Evolutionary conservation across 2,329 filamentous ascomycete genomes (phyloP), one percentile per base, ranked within the genome.

Genomic region (Colletotrichum brevisporum): DNA sequence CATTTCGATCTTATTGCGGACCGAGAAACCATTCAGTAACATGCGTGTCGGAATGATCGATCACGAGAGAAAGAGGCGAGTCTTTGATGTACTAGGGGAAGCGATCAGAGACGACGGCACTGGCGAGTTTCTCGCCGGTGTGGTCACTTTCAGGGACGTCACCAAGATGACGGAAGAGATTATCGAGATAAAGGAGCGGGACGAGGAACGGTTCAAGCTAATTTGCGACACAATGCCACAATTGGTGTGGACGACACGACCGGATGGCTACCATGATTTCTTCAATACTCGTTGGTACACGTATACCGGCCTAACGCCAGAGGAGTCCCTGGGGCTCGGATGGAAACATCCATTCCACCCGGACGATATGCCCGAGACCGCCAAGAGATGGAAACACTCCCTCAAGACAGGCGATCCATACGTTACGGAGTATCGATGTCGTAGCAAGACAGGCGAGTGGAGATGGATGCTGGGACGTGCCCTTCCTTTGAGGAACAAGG

Each of bases 401-500:
- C 79, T 94, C 3, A 78, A 78, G 3, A 94, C 91, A 0, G 93
- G 93, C 3, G 87, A 91, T 10, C 87, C 89, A 13, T 94, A 92
- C 73, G 83, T 84, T 47, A 90, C 88, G 0, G 92, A 95, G 74
- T 94, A 94, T 72, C 87, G 93, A 47, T 93, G 90, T 70, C 86
- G 82, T 58, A 89, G 86, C 66, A 87, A 86, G 57, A 86, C 91
- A 39, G 93, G 92, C 1, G 86, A 91, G 64, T 95, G 90, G 88
- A 85, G 92, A 61, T 95, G 93, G 93, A 94, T 94, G 84, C 82
- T 95, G 3, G 92, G 90, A 12, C 86, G 92, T 51, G 93, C 92
- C 1, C 78, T 92, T 15, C 92, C 93, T 0, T 84, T 94, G 74
- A 85, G 85, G 47, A 89, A 93, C 69, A 86, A 86, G 70, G 86